Conservation (phyloP, 768 basidiomycete species). For the Tulasnella sp. region DNA sequence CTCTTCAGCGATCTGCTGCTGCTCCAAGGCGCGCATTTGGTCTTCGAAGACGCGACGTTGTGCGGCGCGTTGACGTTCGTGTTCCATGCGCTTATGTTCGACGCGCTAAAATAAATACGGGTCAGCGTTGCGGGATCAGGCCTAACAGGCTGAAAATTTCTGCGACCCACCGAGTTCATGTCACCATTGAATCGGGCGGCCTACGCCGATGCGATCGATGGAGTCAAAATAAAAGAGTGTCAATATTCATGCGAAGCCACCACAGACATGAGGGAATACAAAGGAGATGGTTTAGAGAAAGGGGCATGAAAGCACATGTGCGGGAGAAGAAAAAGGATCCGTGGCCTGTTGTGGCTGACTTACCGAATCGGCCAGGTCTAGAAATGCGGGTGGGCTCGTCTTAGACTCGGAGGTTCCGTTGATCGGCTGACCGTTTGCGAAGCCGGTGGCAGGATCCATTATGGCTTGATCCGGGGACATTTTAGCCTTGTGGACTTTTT, state of each 20-base stretch:
- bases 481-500: no score
- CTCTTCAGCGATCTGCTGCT: constrained; percentile 66
- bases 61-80: constrained; percentile 77
- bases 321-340: constrained; percentile 15
- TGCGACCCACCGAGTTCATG: constrained; percentile 4
- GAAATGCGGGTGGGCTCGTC: constrained; percentile 73
- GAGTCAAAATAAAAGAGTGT: not conserved
- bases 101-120: constrained; percentile 46
- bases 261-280: constrained; percentile 13
- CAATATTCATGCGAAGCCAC: not conserved
- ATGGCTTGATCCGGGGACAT: no score
- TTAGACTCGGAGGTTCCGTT: constrained; percentile 1
- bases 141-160: not conserved
- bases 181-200: constrained; percentile 14
- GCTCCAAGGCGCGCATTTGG: constrained; percentile 89
- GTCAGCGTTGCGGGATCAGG: not conserved
- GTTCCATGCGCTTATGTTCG: constrained; percentile 78
- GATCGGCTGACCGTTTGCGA: no score
- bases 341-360: constrained; percentile 28
- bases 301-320: constrained; percentile 17
- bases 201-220: not conserved
- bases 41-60: constrained; percentile 92
- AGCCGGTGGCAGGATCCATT: no score
- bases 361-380: constrained; percentile 90
- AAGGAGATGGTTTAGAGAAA: constrained; percentile 21